phyloP scores from a whole-genome alignment of 1,284 basidiomycete genomes.

The Malassezia sympodialis region DNA sequence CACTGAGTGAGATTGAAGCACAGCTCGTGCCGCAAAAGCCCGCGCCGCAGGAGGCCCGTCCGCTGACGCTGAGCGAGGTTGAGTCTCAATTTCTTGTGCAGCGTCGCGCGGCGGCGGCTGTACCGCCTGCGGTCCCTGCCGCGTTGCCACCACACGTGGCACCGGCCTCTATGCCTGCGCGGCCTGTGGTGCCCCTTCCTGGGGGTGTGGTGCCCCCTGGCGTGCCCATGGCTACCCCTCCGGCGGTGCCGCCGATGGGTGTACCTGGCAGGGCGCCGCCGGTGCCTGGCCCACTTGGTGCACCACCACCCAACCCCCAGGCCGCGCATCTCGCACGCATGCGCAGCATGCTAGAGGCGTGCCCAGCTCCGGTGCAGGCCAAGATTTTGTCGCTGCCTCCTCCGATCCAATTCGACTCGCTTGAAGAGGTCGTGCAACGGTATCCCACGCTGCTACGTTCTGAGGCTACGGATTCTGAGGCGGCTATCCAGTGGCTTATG shows the following conservation, averaged over 20 bases:
- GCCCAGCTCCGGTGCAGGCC: constrained; percentile 35
- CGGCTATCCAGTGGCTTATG: constrained; percentile 33
- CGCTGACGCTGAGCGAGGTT: constrained; percentile 78
- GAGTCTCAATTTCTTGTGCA: constrained; percentile 62
- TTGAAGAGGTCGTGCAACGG: constrained; percentile 32
- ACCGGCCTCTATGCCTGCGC: not conserved
- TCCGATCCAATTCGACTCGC: constrained; percentile 42
- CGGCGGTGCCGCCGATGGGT: not conserved
- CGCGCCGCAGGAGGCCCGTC: constrained; percentile 42
- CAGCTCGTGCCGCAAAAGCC: constrained; percentile 4
- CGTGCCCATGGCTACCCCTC: not conserved
- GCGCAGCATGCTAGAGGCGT: constrained; percentile 36
- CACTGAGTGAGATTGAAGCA: not conserved
- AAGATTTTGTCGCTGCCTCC: constrained; percentile 39
- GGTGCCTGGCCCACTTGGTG: constrained; percentile 21
- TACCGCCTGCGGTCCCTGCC: constrained; percentile 6
- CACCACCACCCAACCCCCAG: constrained; percentile 20
- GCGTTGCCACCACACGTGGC: not conserved
- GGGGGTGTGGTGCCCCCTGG: not conserved
- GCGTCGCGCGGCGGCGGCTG: constrained; percentile 7
- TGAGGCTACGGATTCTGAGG: constrained; percentile 23
- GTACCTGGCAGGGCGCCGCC: constrained; percentile 2
- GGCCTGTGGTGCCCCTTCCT: not conserved
- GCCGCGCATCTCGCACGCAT: constrained; percentile 39
- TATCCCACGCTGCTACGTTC: constrained; percentile 30